These are phyloP conservation scores for Fagopyrum tataricum DNA, from an alignment of 148 eudicot species.

Conservation along the genomic window DNA sequence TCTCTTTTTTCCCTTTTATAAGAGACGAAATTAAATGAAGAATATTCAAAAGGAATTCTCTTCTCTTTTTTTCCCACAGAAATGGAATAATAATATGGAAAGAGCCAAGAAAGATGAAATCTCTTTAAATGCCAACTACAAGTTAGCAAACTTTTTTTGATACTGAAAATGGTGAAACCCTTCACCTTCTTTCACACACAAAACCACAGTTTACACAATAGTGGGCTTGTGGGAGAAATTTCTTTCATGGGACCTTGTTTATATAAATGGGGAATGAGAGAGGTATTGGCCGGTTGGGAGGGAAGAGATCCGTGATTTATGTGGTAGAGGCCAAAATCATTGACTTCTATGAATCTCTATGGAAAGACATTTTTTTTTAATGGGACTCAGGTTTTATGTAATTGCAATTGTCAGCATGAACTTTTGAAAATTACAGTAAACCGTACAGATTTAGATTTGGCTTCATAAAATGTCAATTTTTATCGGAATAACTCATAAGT, in stretches of 20 bases:
- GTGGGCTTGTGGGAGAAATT: background rate
- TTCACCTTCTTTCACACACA: slow-evolving; percentile 1
- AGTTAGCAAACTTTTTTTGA: background rate
- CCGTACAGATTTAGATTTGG: no score
- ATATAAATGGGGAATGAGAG: background rate
- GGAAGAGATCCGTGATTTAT: slow-evolving; percentile 12
- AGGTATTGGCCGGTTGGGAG: slow-evolving; percentile 9
- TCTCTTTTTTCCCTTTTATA: background rate
- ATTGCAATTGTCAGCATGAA: background rate
- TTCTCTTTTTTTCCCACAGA: background rate
- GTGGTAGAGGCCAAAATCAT: slow-evolving; percentile 10
- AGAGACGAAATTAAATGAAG: background rate
- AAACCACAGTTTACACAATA: background rate
- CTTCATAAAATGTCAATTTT: no score
- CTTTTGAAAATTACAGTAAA: background rate
- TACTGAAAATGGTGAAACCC: slow-evolving; percentile 1
- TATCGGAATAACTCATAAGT: no score
- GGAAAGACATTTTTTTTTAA: background rate
- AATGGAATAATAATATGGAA: background rate
- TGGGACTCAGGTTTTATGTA: background rate
- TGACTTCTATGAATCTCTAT: background rate
- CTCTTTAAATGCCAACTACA: background rate
- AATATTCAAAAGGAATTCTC: slow-evolving; percentile 6
- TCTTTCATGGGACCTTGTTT: background rate
- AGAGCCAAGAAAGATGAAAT: background rate